Evolutionary conservation across 2,329 filamentous ascomycete genomes (phyloP), one percentile per base, ranked within the genome.

Genomic region (Colletotrichum sp.): DNA sequence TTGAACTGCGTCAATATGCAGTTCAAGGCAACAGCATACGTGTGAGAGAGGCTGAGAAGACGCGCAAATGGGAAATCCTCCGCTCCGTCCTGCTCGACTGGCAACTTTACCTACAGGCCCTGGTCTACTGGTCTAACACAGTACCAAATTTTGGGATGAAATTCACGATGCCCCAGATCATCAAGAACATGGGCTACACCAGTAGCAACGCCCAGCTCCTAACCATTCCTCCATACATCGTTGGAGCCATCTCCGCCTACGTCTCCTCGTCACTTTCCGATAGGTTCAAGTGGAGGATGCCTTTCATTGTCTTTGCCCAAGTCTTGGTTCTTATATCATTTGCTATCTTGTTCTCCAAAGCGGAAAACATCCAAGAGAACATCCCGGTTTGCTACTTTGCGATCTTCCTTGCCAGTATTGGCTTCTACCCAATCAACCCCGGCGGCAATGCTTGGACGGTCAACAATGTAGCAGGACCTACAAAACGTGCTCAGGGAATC

Each of bases 231-330:
- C 79, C 78, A 3, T 79, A 78, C 33, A 57, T 79, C 9, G 65
- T 78, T 1, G 75, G 77, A 2, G 78, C 65, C 3, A 33, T 79
- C 15, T 77, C 93, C 1, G 94, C 93, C 0, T 84, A 95, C 4
- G 59, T 84, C 0, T 86, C 94, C 31, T 93, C 93, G 3, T 93
- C 87, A 78, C 80, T 93, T 8, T 93, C 93, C 0, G 93, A 95
- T 78, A 87, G 90, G 2, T 94, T 92, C 2, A 84, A 87, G 24
- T 87, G 89, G 78, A 87, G 93, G 18, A 93, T 93, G 6, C 83
- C 92, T 5, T 76, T 76, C 63, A 31, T 76, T n/a, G 64, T 73
- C 2, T 33, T 57, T 16, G 72, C 74, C 7, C 69, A 75, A 21
- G 67, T 66, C 3, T 68, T 73, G 38, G 71, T 76, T 31, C 27